These are phyloP conservation scores for Candida schatavii DNA, from an alignment of 805 yeast species.

Conservation along the genomic window DNA sequence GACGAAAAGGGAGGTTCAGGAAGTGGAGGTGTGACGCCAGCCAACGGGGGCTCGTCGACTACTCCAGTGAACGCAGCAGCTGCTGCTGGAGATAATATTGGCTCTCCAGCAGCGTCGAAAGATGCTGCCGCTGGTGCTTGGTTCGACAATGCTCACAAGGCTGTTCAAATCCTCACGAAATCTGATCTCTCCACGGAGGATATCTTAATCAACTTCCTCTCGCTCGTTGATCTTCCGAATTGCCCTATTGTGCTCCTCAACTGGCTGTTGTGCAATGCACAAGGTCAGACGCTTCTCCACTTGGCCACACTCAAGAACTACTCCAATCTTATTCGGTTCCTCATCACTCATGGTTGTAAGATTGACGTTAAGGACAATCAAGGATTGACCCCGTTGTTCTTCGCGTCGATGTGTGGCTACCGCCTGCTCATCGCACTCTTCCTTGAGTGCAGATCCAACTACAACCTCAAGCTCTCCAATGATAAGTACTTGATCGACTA, in stretches of 20 bases:
- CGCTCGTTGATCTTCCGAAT: slow-evolving; percentile 63
- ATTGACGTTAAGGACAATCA: slow-evolving; percentile 72
- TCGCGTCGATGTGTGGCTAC: slow-evolving; percentile 76
- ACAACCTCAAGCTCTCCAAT: slow-evolving; percentile 48
- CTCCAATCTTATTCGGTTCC: slow-evolving; percentile 53
- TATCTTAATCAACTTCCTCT: slow-evolving; percentile 47
- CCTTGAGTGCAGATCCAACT: slow-evolving; percentile 61
- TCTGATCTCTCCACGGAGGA: slow-evolving; percentile 48
- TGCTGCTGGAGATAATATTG: background rate
- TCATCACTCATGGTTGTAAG: slow-evolving; percentile 66
- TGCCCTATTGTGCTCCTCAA: slow-evolving; percentile 63
- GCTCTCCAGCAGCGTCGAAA: slow-evolving; percentile 2
- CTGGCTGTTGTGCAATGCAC: slow-evolving; percentile 74
- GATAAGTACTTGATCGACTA: slow-evolving; percentile 44
- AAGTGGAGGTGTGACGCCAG: slow-evolving; percentile 14
- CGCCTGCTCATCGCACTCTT: slow-evolving; percentile 61
- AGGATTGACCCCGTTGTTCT: slow-evolving; percentile 85
- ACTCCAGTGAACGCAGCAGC: slow-evolving; percentile 3
- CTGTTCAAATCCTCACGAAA: slow-evolving; percentile 46
- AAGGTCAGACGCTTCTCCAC: slow-evolving; percentile 88
- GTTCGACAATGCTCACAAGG: slow-evolving; percentile 52
- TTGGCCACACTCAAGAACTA: slow-evolving; percentile 79
- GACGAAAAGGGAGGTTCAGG: slow-evolving; percentile 31
- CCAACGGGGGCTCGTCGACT: slow-evolving; percentile 11
- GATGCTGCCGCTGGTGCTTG: slow-evolving; percentile 33